Base-by-base conservation (phyloP, 2,329 filamentous ascomycete genomes). In the Fusarium sp. region DNA sequence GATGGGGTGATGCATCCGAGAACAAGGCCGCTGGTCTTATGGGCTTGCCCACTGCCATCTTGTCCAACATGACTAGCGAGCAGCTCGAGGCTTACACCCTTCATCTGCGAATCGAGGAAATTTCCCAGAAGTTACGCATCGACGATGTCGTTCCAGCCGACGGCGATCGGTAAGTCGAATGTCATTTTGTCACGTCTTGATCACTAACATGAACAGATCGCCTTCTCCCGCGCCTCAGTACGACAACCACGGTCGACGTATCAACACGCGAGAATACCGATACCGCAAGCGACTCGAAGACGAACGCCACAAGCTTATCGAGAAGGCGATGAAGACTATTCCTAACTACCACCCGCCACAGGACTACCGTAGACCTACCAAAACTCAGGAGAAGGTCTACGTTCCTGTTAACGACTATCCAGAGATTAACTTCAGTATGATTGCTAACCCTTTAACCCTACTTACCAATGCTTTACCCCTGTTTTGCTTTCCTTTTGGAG, bases 351-450 rank as follows among this genome's bases (percentile, higher is more conserved):
- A 98, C 77, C 95, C 95, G 73, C 95, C 95, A 58, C 92, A 94
- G 85, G 95, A 99, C 79, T 99, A 99, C 80, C 92, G 95, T 78
- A 92, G 95, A 74, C 95, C 95, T 64, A 98, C 94, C 78, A 99
- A 99, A 91, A 99, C 95, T 77, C 95, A 99, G 82, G 95, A 99
- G 86, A 99, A 99, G 86, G 96, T 99, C 91, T 99, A 99, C 79
- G 95, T 99, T 79, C 95, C 95, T 78, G 95, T 99, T 83, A 99
- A 99, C 88, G 95, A 99, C 81, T 99, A 99, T 80, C 95, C 95
- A 85, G 95, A 99, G 81, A 98, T 99, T 89, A 99, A 99, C 90
- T 99, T 99, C 92, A 99, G 95, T 99, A 97, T 94, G 94, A 94
- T 95, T 93, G 90, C 93, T 97, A 97, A 97, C 92, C 93, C 92